These are phyloP conservation scores for Auriscalpium orientale DNA, from an alignment of 768 basidiomycete species.

Conservation along the genomic window DNA sequence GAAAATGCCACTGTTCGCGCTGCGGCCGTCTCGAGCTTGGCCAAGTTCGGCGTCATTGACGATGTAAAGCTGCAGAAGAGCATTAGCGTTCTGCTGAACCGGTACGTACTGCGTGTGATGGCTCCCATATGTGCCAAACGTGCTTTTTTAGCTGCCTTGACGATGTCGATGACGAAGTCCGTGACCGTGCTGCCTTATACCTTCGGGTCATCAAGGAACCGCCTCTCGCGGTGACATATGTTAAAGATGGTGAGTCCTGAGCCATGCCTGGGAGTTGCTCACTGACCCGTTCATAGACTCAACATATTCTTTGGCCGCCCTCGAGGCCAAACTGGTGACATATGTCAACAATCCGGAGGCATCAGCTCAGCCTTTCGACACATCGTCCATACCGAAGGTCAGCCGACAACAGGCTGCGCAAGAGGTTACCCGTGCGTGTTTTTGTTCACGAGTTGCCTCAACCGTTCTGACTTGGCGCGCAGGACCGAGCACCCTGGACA, in stretches of 20 bases:
- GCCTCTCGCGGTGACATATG: slow-evolving; percentile 73
- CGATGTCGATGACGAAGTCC: slow-evolving; percentile 97
- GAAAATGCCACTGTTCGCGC: slow-evolving; percentile 98
- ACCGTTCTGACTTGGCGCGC: not conserved
- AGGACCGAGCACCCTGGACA: slow-evolving; percentile 86
- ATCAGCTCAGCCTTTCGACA: slow-evolving; percentile 70
- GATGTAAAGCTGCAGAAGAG: slow-evolving; percentile 78
- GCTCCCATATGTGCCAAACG: slow-evolving; percentile 2
- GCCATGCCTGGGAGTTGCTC: no score
- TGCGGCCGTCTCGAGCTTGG: slow-evolving; percentile 89
- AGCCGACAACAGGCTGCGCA: slow-evolving; percentile 88
- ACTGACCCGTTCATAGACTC: slow-evolving; percentile 52
- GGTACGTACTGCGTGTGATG: slow-evolving; percentile 38
- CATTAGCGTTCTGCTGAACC: slow-evolving; percentile 76
- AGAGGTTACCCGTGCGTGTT: slow-evolving; percentile 71
- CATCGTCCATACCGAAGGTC: slow-evolving; percentile 83
- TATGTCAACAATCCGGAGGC: slow-evolving; percentile 84
- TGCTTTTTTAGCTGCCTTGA: slow-evolving; percentile 69
- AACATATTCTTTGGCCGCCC: slow-evolving; percentile 80
- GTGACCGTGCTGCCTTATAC: slow-evolving; percentile 95
- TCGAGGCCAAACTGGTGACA: slow-evolving; percentile 88
- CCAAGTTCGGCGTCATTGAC: slow-evolving; percentile 89
- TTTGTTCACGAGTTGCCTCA: not conserved
- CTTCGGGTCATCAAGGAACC: slow-evolving; percentile 77
- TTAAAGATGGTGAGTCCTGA: slow-evolving; percentile 73